Conservation (phyloP, 495 filamentous ascomycete genomes). For the Neurospora sp. region DNA sequence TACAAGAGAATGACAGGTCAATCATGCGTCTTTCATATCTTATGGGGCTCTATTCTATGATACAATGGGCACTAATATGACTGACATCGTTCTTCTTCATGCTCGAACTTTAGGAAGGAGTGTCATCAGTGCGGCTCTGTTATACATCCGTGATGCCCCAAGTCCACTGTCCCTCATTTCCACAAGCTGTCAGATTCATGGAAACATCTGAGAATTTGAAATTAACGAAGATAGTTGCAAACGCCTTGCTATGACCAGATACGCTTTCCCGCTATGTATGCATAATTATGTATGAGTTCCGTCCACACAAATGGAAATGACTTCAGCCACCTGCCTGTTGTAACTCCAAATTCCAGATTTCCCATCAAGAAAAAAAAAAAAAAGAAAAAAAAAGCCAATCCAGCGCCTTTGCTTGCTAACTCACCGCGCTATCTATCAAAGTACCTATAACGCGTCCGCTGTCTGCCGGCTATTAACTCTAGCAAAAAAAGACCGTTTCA, state of each 20-base stretch:
- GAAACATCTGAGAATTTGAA: too few relatives aligned
- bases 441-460: not conserved
- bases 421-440: not conserved
- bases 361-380: not conserved
- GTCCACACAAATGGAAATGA: not conserved
- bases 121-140: too few relatives aligned
- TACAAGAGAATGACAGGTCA: not conserved
- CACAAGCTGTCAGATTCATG: too few relatives aligned
- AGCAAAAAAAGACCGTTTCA: not conserved
- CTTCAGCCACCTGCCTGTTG: not conserved
- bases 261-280: not conserved
- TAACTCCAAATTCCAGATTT: not conserved
- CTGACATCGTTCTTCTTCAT: not conserved
- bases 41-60: not conserved
- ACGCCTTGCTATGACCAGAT: not conserved
- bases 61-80: not conserved
- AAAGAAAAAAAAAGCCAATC: not conserved
- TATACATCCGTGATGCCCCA: too few relatives aligned
- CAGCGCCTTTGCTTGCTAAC: not conserved
- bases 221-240: not conserved
- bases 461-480: not conserved
- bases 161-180: too few relatives aligned
- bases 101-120: too few relatives aligned
- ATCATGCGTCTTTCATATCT: not conserved
- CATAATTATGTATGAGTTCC: not conserved